Conservation (phyloP, 345 rosid species). For the Bruguiera sexangula region DNA sequence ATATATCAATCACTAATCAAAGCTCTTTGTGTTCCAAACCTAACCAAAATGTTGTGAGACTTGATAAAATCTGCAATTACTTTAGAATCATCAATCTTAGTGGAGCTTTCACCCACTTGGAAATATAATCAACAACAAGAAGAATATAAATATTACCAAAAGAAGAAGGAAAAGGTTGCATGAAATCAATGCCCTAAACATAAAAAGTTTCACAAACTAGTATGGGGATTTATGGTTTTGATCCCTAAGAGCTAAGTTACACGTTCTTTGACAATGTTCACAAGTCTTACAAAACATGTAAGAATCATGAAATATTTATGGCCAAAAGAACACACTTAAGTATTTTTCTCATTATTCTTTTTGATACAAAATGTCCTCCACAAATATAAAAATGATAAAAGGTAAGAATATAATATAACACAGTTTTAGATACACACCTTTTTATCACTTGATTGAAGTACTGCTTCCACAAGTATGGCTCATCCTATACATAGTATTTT, state of each 20-base stretch:
- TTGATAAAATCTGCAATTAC: constrained; percentile 1
- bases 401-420: neutral
- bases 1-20: too few species aligned
- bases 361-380: neutral
- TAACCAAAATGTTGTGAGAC: neutral
- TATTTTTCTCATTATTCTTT: neutral
- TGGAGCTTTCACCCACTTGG: neutral
- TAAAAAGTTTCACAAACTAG: neutral
- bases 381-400: neutral
- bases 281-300: constrained; percentile 2
- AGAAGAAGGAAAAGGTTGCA: neutral
- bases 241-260: neutral
- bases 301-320: neutral
- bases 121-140: neutral
- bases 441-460: neutral
- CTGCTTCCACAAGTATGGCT: neutral
- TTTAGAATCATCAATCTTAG: neutral
- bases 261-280: constrained; percentile 6
- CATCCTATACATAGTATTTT: too few species aligned
- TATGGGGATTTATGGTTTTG: neutral
- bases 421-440: neutral
- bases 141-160: neutral
- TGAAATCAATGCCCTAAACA: neutral
- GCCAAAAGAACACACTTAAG: constrained; percentile 6
- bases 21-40: constrained; percentile 8